Conservation (phyloP, 495 filamentous ascomycete species). For the Tuber melanosporum region DNA sequence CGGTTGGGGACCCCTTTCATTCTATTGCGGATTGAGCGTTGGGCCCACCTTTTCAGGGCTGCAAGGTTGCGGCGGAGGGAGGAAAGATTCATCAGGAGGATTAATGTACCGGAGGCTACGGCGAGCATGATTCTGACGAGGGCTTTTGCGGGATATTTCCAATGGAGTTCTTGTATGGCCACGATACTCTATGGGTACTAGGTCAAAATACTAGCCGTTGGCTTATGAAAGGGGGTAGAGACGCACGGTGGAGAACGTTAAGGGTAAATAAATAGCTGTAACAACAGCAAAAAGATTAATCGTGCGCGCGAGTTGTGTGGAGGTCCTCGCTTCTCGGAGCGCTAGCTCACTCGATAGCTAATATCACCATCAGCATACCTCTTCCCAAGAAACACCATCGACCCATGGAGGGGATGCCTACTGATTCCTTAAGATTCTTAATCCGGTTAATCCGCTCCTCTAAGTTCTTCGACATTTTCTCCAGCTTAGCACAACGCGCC, state of each 20-base stretch:
- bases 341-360: background rate
- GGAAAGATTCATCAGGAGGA: background rate
- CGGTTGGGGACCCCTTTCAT: too few species aligned
- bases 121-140: background rate
- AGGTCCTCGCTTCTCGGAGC: background rate
- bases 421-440: background rate
- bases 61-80: background rate
- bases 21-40: background rate
- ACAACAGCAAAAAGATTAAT: conserved; percentile 3
- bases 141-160: background rate
- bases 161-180: background rate
- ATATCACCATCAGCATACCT: background rate
- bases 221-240: background rate
- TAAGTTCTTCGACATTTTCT: background rate
- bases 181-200: background rate
- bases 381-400: background rate
- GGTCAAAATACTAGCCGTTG: background rate
- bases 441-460: background rate
- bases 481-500: background rate
- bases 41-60: background rate
- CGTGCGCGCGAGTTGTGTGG: background rate
- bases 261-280: background rate
- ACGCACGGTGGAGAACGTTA: background rate
- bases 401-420: background rate
- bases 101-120: background rate